phyloP scores from a whole-genome alignment of 1,139 yeast species.

The Candida dubliniensis region DNA sequence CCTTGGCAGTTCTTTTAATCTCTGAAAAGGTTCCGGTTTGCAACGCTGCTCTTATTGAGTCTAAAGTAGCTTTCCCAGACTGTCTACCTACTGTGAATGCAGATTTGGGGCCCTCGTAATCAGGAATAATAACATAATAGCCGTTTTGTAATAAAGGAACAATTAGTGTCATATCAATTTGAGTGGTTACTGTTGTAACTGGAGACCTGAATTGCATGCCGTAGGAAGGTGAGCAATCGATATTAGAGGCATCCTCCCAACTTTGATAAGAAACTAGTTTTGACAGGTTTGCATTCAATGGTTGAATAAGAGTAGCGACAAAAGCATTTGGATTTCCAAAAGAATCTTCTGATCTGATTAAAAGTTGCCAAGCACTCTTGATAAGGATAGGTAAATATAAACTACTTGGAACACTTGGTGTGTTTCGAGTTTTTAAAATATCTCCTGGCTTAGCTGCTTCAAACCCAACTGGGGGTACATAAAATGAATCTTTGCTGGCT shows the following conservation, averaged over 20 bases:
- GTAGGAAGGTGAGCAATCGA: conserved; percentile 17
- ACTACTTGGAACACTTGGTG: conserved; percentile 21
- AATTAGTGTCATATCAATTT: conserved; percentile 23
- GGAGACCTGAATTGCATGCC: conserved; percentile 16
- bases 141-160: conserved; percentile 24
- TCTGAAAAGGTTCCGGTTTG: conserved; percentile 21
- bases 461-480: conserved; percentile 25
- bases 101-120: conserved; percentile 22
- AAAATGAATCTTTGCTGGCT: conserved; percentile 28
- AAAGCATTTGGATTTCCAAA: conserved; percentile 30
- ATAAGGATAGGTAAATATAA: conserved; percentile 1
- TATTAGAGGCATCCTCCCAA: conserved; percentile 15
- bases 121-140: conserved; percentile 28
- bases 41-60: conserved; percentile 24
- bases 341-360: conserved; percentile 34
- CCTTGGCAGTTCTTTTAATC: conserved; percentile 19
- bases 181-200: conserved; percentile 13
- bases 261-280: conserved; percentile 23
- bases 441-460: conserved; percentile 26
- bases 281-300: conserved; percentile 24
- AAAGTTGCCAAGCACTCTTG: conserved; percentile 31
- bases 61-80: conserved; percentile 25
- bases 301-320: conserved; percentile 34
- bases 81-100: conserved; percentile 26
- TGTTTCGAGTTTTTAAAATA: conserved; percentile 24